Evolutionary conservation across 2,329 filamentous ascomycete genomes (phyloP).

Genomic region (Nannizziopsis barbatae): DNA sequence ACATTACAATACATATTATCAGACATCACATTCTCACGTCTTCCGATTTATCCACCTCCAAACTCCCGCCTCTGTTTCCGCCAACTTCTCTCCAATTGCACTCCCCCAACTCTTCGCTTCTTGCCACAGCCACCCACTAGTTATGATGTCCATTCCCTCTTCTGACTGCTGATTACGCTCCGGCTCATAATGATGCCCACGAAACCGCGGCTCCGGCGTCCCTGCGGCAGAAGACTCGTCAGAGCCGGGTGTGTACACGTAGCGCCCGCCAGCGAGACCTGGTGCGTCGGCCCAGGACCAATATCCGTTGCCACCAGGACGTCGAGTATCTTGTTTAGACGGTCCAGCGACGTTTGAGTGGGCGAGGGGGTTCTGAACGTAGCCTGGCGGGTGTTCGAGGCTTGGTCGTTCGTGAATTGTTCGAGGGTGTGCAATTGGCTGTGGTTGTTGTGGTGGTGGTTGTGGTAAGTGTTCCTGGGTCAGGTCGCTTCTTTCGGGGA

Average conservation of each 20-base stretch:
- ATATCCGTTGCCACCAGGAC: not conserved
- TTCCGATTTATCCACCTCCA: conserved; percentile 26
- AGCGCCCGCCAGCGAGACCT: conserved; percentile 13
- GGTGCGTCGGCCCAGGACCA: conserved; percentile 15
- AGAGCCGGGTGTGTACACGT: conserved; percentile 8
- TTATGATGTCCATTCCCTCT: conserved; percentile 56
- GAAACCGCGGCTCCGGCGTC: too few relatives aligned
- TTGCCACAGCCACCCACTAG: conserved; percentile 36
- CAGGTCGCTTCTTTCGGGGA: too few relatives aligned
- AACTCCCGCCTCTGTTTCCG: conserved; percentile 41
- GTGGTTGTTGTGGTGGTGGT: not conserved
- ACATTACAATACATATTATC: too few relatives aligned
- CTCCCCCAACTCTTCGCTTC: conserved; percentile 21
- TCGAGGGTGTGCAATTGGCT: not conserved
- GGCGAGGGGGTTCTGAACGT: conserved; percentile 20
- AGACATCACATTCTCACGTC: too few relatives aligned
- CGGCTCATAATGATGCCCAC: too few relatives aligned
- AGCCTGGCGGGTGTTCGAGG: conserved; percentile 24
- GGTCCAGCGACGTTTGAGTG: conserved; percentile 5
- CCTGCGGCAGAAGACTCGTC: not conserved
- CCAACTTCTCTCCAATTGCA: conserved; percentile 26
- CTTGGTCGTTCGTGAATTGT: not conserved
- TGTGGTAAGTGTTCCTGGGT: not conserved
- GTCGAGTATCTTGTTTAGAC: not conserved
- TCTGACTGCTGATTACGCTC: conserved; percentile 26